These are phyloP conservation scores for Aspergillus neoniger DNA, from an alignment of 2,329 filamentous ascomycete genomes.

Conservation along the genomic window DNA sequence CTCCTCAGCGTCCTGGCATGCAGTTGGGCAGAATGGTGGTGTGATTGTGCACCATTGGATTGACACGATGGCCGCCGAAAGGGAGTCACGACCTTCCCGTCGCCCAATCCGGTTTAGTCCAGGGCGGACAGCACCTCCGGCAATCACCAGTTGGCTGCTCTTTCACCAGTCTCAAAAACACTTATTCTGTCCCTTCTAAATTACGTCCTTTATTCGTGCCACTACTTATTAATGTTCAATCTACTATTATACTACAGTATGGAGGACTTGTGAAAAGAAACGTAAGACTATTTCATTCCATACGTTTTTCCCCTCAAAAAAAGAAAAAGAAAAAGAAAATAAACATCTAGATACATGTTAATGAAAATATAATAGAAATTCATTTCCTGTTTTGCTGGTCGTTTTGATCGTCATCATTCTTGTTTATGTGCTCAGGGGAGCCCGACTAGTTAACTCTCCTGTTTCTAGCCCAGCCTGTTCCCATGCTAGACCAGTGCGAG, in stretches of 20 bases:
- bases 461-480: slow-evolving; percentile 16
- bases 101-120: slow-evolving; percentile 5
- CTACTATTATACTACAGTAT: neutral
- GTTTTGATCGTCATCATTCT: slow-evolving; percentile 28
- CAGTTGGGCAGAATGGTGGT: slow-evolving; percentile 10
- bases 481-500: slow-evolving; percentile 16
- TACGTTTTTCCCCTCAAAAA: slow-evolving; percentile 10
- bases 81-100: slow-evolving; percentile 5
- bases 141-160: neutral
- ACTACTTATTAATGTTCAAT: no score
- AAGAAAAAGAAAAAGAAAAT: neutral
- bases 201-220: no score
- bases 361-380: slow-evolving; percentile 6
- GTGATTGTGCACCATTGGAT: slow-evolving; percentile 9
- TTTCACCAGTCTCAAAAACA: no score
- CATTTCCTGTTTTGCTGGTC: slow-evolving; percentile 10
- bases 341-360: slow-evolving; percentile 27
- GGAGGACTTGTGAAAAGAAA: neutral
- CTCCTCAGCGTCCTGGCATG: slow-evolving; percentile 16
- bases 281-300: slow-evolving; percentile 17
- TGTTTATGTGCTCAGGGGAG: slow-evolving; percentile 22
- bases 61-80: neutral
- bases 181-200: no score
- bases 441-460: slow-evolving; percentile 13
- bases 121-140: slow-evolving; percentile 3